Conservation (phyloP, 768 basidiomycete species). For the Mycena sanguinolenta region DNA sequence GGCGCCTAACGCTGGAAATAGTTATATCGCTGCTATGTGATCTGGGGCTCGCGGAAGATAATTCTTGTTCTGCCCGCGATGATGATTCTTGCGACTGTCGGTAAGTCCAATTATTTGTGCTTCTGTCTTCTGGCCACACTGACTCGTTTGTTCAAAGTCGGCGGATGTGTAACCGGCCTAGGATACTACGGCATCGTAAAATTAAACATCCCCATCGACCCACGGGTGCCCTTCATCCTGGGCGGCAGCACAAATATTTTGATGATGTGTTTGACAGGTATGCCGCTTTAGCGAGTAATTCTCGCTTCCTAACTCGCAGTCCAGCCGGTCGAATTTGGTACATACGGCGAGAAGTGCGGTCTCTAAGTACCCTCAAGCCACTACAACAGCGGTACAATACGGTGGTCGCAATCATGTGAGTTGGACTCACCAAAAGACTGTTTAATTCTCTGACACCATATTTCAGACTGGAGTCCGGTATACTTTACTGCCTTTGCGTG, state of each 20-base stretch:
- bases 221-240: conserved; percentile 20
- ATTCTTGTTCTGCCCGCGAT: conserved; percentile 3
- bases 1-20: neutral
- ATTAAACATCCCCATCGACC: conserved; percentile 2
- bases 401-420: conserved; percentile 23
- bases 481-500: conserved; percentile 19
- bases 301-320: too few species aligned
- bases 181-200: conserved; percentile 1
- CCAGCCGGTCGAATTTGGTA: conserved; percentile 28
- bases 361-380: neutral
- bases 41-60: conserved; percentile 21
- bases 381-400: conserved; percentile 9
- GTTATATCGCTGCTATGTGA: conserved; percentile 27
- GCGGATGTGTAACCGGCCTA: conserved; percentile 14
- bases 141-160: neutral
- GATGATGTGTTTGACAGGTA: conserved; percentile 22
- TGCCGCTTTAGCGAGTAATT: neutral
- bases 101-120: neutral
- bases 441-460: neutral
- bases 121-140: neutral
- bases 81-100: conserved; percentile 8
- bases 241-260: conserved; percentile 14
- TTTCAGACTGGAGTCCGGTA: conserved; percentile 19
- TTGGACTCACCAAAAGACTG: neutral
- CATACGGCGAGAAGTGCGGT: conserved; percentile 3